These are phyloP conservation scores for Hypoxylon subgilvum DNA, from an alignment of 495 filamentous ascomycete genomes.

Conservation along the genomic window DNA sequence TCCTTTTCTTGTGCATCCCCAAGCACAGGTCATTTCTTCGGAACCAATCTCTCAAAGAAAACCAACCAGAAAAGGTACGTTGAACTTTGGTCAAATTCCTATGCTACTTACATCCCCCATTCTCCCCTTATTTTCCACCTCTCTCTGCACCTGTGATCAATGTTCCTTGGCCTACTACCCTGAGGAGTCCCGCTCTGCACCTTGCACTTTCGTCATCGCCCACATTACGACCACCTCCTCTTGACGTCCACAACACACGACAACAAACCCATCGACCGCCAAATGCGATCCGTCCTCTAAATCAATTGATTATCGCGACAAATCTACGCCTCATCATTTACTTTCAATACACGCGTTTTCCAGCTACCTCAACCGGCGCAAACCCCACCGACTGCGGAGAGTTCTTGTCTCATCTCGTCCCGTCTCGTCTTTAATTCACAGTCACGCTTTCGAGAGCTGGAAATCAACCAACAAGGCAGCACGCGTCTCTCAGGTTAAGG, in stretches of 20 bases:
- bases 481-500: slow-evolving; percentile 9
- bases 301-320: slow-evolving; percentile 42
- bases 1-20: slow-evolving; percentile 48
- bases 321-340: slow-evolving; percentile 14
- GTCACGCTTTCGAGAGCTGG: slow-evolving; percentile 21
- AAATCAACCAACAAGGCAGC: slow-evolving; percentile 20
- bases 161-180: slow-evolving; percentile 39
- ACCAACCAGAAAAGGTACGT: slow-evolving; percentile 28
- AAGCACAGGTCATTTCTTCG: slow-evolving; percentile 30
- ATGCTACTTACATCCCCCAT: slow-evolving; percentile 7
- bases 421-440: slow-evolving; percentile 33
- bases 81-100: neutral
- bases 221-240: slow-evolving; percentile 30
- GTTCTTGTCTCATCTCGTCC: too few species aligned
- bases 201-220: slow-evolving; percentile 39
- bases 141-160: slow-evolving; percentile 24
- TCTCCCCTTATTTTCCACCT: slow-evolving; percentile 2
- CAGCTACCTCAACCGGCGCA: slow-evolving; percentile 40
- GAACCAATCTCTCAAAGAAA: slow-evolving; percentile 6
- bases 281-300: slow-evolving; percentile 24
- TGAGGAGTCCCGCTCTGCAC: slow-evolving; percentile 36
- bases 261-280: slow-evolving; percentile 32
- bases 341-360: slow-evolving; percentile 37
- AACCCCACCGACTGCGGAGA: slow-evolving; percentile 46
- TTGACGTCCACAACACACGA: slow-evolving; percentile 20